Base-by-base conservation (phyloP, 2,329 filamentous ascomycete genomes). In the Aspergillus thermomutatus region DNA sequence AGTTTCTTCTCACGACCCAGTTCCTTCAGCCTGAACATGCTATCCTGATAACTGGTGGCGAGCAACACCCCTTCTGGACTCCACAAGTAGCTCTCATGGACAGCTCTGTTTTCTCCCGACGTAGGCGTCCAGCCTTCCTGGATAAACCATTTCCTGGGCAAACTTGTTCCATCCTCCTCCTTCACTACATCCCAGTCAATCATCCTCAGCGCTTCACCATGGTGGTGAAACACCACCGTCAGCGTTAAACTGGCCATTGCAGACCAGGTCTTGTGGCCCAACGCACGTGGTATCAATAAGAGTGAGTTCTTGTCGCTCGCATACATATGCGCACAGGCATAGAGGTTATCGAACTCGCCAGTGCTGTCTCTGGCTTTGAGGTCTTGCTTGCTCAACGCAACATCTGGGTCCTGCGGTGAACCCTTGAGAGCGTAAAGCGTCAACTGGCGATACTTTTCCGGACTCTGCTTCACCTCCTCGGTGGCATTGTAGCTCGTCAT, bases 311-410 rank as follows among this genome's bases (percentile, higher is more conserved):
- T 77, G 61, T 85, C 83, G 34, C 79, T 81, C 0, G 82, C 79
- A 63, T 83, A 85, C 46, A 84, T 71, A 66, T 86, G 83, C 3
- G 81, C 82, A 61, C 80, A 83, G 1, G 82, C 79, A 60, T 85
- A 82, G 19, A 85, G 67, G 60, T 85, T 85, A 31, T 81, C 76
- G 50, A 67, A 73, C 58, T 66, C 72, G 57, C 65, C 76, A 14
- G 52, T 69, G 52, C 64, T 54, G 17, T 72, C 72, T 34, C 57
- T 67, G 2, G 37, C 37, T 49, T 56, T 57, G 37, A 60, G 52
- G 19, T 58, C 53, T 26, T 61, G 58, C 25, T 50, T 62, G 27
- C 66, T 64, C 60, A 63, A 40, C 6, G 26, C 53, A 8, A 47
- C 57, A 11, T 21, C 45, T 14, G 46, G n/a, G 34, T 70, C 66